phyloP scores from a whole-genome alignment of 192 early-diverging fungal genomes.

The Helicostylum pulchrum region DNA sequence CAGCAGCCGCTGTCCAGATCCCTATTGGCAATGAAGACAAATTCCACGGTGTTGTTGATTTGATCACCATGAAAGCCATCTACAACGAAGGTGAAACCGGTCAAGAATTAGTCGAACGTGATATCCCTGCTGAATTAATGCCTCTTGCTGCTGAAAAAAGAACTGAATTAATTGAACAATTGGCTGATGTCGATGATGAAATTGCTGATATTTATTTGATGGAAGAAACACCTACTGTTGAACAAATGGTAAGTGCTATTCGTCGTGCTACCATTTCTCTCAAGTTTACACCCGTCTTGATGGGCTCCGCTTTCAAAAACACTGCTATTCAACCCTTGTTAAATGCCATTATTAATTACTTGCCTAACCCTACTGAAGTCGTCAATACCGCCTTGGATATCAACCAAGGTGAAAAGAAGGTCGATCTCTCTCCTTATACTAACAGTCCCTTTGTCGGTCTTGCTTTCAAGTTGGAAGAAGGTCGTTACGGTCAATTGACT shows the following conservation, averaged over 20 bases:
- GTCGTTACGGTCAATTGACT: constrained; percentile 93
- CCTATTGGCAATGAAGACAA: constrained; percentile 87
- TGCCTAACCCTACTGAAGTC: constrained; percentile 74
- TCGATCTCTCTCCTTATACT: constrained; percentile 60
- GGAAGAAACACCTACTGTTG: constrained; percentile 64
- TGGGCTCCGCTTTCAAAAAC: constrained; percentile 86
- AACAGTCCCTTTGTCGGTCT: constrained; percentile 78
- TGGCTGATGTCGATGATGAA: constrained; percentile 82
- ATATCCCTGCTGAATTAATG: constrained; percentile 65
- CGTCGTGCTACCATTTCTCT: constrained; percentile 74
- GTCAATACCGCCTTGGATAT: constrained; percentile 70
- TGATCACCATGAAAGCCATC: constrained; percentile 82
- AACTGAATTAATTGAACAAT: constrained; percentile 69
- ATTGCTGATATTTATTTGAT: constrained; percentile 81
- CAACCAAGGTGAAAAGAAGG: constrained; percentile 56
- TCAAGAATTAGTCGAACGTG: constrained; percentile 68
- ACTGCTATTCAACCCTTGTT: constrained; percentile 77
- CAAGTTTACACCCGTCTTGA: constrained; percentile 80
- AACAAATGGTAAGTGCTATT: constrained; percentile 71
- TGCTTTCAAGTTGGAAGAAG: constrained; percentile 91
- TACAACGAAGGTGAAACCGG: constrained; percentile 90
- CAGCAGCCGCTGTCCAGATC: constrained; percentile 76
- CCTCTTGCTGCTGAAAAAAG: constrained; percentile 64
- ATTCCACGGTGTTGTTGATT: constrained; percentile 89
- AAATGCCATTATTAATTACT: constrained; percentile 65